A percentile compares a stretch with the other conserved stretches of the same genome.
phyloP scores from a whole-genome alignment of 2,329 filamentous ascomycete species.

The Dactylonectria estremocensis region DNA sequence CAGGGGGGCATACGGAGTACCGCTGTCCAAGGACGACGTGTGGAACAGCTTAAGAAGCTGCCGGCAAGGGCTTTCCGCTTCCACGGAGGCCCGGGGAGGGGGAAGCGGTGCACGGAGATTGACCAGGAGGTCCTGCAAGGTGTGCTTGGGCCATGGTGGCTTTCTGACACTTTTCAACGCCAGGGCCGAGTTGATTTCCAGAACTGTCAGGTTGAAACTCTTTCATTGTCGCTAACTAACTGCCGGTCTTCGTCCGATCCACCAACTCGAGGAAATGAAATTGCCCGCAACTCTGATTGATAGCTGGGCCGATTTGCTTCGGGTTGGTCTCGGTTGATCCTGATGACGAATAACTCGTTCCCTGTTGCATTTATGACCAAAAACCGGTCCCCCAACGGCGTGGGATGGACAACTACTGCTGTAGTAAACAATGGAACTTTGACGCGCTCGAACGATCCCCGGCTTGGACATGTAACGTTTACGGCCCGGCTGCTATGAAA shows the following conservation, averaged over 20 bases:
- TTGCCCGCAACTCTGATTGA: slow-evolving; percentile 37
- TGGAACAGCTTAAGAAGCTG: slow-evolving; percentile 33
- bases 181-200: slow-evolving; percentile 39
- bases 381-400: slow-evolving; percentile 13
- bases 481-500: slow-evolving; percentile 22
- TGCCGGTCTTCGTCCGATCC: slow-evolving; percentile 41
- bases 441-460: slow-evolving; percentile 23
- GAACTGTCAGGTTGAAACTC: slow-evolving; percentile 39
- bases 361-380: slow-evolving; percentile 7
- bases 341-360: slow-evolving; percentile 5
- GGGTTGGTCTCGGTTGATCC: slow-evolving; percentile 10
- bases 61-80: slow-evolving; percentile 52
- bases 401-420: slow-evolving; percentile 4
- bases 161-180: slow-evolving; percentile 26
- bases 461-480: slow-evolving; percentile 23
- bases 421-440: neutral
- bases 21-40: slow-evolving; percentile 36
- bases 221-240: slow-evolving; percentile 43
- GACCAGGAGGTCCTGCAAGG: slow-evolving; percentile 39
- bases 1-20: slow-evolving; percentile 40
- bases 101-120: slow-evolving; percentile 42
- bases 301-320: slow-evolving; percentile 23
- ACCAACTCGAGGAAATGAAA: slow-evolving; percentile 38
- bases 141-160: slow-evolving; percentile 36
- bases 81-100: slow-evolving; percentile 45